Percentiles rank a stretch among this genome's conserved stretches.
These are phyloP conservation scores for Haberlea rhodopensis DNA, from an alignment of 257 asterid species.

Conservation along the genomic window DNA sequence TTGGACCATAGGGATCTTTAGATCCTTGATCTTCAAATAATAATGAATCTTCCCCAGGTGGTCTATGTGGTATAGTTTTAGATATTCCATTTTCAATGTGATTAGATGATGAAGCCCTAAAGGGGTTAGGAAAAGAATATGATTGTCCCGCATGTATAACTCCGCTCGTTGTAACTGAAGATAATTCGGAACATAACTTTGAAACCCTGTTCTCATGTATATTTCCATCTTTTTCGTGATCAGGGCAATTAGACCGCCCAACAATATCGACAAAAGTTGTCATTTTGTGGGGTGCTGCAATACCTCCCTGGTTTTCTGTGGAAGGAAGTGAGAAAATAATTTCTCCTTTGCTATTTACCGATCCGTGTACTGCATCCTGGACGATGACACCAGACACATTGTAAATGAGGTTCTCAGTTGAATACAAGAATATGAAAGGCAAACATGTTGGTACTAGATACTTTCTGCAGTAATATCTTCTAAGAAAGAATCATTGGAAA, in stretches of 20 bases:
- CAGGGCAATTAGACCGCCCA: constrained; percentile 57
- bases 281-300: constrained; percentile 47
- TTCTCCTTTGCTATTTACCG: constrained; percentile 36
- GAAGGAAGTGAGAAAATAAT: constrained; percentile 25
- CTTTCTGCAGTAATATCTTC: not conserved
- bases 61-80: constrained; percentile 36
- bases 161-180: constrained; percentile 31
- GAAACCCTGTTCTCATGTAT: constrained; percentile 32
- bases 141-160: constrained; percentile 31
- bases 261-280: constrained; percentile 81
- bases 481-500: not conserved
- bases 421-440: not conserved
- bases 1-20: constrained; percentile 38
- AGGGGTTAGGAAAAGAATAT: constrained; percentile 27
- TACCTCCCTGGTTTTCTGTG: constrained; percentile 50
- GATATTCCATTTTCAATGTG: constrained; percentile 32
- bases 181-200: constrained; percentile 36
- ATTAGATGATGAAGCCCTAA: constrained; percentile 37
- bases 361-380: constrained; percentile 48
- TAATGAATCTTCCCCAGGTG: constrained; percentile 40
- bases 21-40: constrained; percentile 37
- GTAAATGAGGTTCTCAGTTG: constrained; percentile 20
- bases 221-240: constrained; percentile 52
- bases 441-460: constrained; percentile 1
- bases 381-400: constrained; percentile 21